phyloP scores from a whole-genome alignment of 345 rosid species.

The Isatis tinctoria region DNA sequence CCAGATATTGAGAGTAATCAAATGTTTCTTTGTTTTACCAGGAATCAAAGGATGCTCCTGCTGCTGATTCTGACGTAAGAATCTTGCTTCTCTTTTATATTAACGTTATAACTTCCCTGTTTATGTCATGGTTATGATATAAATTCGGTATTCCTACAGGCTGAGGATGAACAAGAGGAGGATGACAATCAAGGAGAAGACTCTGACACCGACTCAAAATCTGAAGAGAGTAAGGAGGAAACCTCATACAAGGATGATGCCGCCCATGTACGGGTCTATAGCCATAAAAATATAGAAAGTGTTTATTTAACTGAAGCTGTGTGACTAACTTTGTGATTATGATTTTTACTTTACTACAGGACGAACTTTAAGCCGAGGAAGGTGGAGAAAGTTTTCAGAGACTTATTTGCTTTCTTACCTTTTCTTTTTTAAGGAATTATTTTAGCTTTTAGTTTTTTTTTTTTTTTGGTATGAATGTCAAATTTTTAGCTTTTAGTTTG shows the following conservation, averaged over 20 bases:
- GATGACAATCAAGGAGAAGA: conserved; percentile 47
- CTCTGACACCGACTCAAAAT: conserved; percentile 42
- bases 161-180: conserved; percentile 56
- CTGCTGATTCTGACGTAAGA: conserved; percentile 70
- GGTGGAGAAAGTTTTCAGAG: neutral
- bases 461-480: too few relatives aligned
- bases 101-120: neutral
- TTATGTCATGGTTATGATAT: neutral
- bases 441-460: too few relatives aligned
- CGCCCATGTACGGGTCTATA: conserved; percentile 33
- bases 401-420: neutral
- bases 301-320: neutral
- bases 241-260: conserved; percentile 29
- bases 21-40: conserved; percentile 20
- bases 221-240: conserved; percentile 36
- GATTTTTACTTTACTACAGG: conserved; percentile 39
- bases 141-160: conserved; percentile 35
- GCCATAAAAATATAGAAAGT: neutral
- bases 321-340: neutral
- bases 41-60: conserved; percentile 65
- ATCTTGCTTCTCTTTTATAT: neutral
- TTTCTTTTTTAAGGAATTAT: neutral
- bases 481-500: too few relatives aligned
- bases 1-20: neutral
- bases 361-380: conserved; percentile 59